Base-by-base conservation (phyloP, 352 stramenopile species). In the Phytopythium delawarense region DNA sequence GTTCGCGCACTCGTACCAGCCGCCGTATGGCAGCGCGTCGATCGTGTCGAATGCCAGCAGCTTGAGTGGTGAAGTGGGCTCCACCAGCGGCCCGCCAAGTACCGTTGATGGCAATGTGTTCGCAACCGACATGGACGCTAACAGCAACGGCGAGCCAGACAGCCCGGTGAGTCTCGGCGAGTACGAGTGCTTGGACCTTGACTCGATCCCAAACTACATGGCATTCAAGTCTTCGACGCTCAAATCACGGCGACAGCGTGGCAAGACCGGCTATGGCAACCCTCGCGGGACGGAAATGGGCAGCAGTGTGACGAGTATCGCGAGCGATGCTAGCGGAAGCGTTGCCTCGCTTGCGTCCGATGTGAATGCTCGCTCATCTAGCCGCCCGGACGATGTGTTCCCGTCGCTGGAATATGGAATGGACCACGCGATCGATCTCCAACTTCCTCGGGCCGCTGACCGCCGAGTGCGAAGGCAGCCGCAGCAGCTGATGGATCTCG, bases 171-270 rank as follows among this genome's bases (percentile, higher is more conserved):
- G 75, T 58, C 56, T 92, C 35, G 67, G 67, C 11, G 82, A 88
- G 34, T 92, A 89, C 48, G 82, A 92, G 58, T 92, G 82, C 44
- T 64, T 92, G 32, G 81, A 90, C 5, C 78, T 88, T 53, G 75
- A 87, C 30, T 83, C 82, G 11, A 92, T 92, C 54, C 82, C 82
- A 3, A 83, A 89, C 39, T 90, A 90, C 63, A 75, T 78, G 4
- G 81, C 79, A 0, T 90, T 88, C 61, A 87, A 85, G 67, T 75
- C 81, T 8, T 82, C 78, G 28, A 52, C 70, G 62, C 59, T 75
- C 48, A 57, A 57, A 20, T 59, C 69, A 3, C 61, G 69, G 18
- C 66, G 62, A 18, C 59, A 76, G 37, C 66, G 57, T 28, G 62
- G 11, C 34, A 49, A 62, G 11, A 67, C 16, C 5, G 25, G 9